A percentile compares a stretch with the other conserved stretches of the same genome.
Evolutionary conservation across 192 early-diverging fungal genomes (phyloP).

Genomic region (Backusella liffmaniae): DNA sequence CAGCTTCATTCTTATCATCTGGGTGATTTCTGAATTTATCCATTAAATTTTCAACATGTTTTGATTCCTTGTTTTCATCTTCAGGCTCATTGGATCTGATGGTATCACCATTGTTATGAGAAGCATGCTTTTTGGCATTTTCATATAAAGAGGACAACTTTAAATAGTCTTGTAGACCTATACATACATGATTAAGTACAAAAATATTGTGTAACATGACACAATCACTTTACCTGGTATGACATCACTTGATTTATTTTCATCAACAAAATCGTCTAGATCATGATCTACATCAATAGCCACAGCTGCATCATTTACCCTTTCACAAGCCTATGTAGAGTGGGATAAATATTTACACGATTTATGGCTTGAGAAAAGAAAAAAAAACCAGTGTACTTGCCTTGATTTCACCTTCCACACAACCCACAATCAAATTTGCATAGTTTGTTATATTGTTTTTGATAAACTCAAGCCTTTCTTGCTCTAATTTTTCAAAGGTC

Average conservation of each 20-base stretch:
- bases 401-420: slow-evolving; percentile 6
- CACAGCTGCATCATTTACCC: neutral
- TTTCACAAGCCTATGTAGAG: slow-evolving; percentile 9
- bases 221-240: slow-evolving; percentile 14
- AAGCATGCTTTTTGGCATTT: neutral
- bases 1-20: neutral
- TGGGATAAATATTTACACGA: neutral
- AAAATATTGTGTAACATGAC: neutral
- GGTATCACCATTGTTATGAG: neutral
- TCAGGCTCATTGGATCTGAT: neutral
- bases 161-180: slow-evolving; percentile 2
- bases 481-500: slow-evolving; percentile 12
- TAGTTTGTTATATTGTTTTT: slow-evolving; percentile 4
- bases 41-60: neutral
- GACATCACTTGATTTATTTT: slow-evolving; percentile 10
- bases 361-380: neutral
- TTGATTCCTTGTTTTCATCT: neutral
- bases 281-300: slow-evolving; percentile 10
- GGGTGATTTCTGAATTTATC: slow-evolving; percentile 3
- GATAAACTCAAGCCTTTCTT: slow-evolving; percentile 10
- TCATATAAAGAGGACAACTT: slow-evolving; percentile 7
- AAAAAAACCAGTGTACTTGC: neutral
- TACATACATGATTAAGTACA: neutral
- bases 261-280: slow-evolving; percentile 3
- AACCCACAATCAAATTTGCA: neutral